Evolutionary conservation across 129 eudicot species (phyloP).

Genomic region (Artemisia argyi): DNA sequence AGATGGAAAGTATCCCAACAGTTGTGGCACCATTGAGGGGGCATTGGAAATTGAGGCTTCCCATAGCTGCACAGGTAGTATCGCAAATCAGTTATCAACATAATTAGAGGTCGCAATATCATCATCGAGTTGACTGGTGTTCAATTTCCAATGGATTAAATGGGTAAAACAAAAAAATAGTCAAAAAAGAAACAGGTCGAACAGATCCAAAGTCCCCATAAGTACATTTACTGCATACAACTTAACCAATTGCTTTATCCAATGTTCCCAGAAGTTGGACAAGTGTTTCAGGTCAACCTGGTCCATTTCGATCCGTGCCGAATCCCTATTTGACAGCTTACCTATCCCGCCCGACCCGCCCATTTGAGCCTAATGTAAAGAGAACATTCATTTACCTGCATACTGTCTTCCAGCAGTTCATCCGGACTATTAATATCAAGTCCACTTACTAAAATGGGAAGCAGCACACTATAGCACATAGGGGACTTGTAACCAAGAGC

Average conservation of each 20-base stretch:
- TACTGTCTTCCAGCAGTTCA: slow-evolving; percentile 90
- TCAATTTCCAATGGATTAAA: too few relatives aligned
- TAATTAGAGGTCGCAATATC: neutral
- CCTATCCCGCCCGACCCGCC: neutral
- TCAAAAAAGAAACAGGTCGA: too few relatives aligned
- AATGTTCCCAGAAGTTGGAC: too few relatives aligned
- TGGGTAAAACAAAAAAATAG: too few relatives aligned
- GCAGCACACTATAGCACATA: slow-evolving; percentile 65
- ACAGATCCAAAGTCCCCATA: too few relatives aligned
- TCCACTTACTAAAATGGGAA: slow-evolving; percentile 76
- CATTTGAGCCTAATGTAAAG: neutral
- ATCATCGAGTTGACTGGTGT: too few relatives aligned
- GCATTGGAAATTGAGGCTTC: slow-evolving; percentile 88
- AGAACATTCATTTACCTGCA: slow-evolving; percentile 56
- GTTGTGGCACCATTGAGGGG: slow-evolving; percentile 73
- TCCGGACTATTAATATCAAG: slow-evolving; percentile 76
- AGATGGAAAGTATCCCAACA: slow-evolving; percentile 66
- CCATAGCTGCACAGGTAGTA: slow-evolving; percentile 76
- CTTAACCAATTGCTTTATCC: too few relatives aligned
- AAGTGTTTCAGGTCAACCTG: too few relatives aligned
- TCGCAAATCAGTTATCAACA: slow-evolving; percentile 7
- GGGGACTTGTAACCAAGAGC: slow-evolving; percentile 94
- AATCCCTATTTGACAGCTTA: too few relatives aligned
- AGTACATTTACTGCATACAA: too few relatives aligned
- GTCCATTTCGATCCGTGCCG: too few relatives aligned